Evolutionary conservation across 2,329 filamentous ascomycete genomes (phyloP), one percentile per base, ranked within the genome.

Genomic region (Pseudogymnoascus sp.): DNA sequence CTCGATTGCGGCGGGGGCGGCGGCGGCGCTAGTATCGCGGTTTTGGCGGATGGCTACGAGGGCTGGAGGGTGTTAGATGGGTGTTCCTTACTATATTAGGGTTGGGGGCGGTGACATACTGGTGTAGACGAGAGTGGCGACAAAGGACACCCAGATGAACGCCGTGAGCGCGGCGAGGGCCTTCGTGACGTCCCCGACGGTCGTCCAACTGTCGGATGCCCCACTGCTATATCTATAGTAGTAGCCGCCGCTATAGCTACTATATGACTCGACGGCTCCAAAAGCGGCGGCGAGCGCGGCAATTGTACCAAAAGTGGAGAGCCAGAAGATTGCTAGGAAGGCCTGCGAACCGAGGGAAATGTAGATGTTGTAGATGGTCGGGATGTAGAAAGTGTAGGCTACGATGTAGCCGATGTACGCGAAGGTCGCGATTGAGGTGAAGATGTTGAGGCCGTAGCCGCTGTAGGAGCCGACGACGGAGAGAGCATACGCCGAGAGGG

Each of bases 61-160:
- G 16, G 25, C 49, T 56, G 25, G 49, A 16, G 7, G 16, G n/a
- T 6, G 28, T 56, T 34, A 56, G 49, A 31, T 56, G 25, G 2
- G 25, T n/a, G 3, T 3, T 16, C n/a, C 11, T 25, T 16, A 9
- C 14, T 46, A 25, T 28, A n/a, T n/a, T 49, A 23, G 23, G 28
- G 21, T 18, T 18, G 6, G 31, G 9, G 31, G 3, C 11, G 49
- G 49, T 8, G 5, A 56, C 49, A 9, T 56, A 56, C 49, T 16
- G 9, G 49, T 56, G n/a, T 56, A 56, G 49, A 56, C 14, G 11
- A 56, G 49, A n/a, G 49, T 56, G 7, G n/a, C 49, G 28, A 56
- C 49, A 56, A 56, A 56, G 9, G 25, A 28, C 28, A 56, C 25
- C 49, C 49, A 56, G 49, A 56, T n/a, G n/a, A 56, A 6, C 34